Percentiles rank a stretch among this genome's conserved stretches.
phyloP scores from a whole-genome alignment of 1,139 yeast genomes.

The Insectozyma bohioensis region DNA sequence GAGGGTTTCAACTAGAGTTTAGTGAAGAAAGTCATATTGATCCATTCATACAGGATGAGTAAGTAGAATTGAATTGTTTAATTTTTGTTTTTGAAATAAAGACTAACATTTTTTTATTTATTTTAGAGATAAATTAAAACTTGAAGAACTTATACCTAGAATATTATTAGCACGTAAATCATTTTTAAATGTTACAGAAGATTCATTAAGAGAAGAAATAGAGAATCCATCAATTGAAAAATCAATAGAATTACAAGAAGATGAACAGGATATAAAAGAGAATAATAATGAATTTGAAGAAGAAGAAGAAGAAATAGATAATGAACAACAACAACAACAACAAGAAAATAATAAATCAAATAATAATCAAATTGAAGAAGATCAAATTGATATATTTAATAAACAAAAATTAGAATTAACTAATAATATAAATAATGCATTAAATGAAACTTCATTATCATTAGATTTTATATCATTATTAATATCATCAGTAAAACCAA shows the following conservation, averaged over 20 bases:
- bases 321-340: slow-evolving; percentile 6
- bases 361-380: no score
- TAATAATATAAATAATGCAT: slow-evolving; percentile 60
- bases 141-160: slow-evolving; percentile 43
- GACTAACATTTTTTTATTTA: no score
- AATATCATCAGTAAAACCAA: slow-evolving; percentile 79
- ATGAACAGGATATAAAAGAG: slow-evolving; percentile 3
- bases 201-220: slow-evolving; percentile 35
- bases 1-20: no score
- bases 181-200: slow-evolving; percentile 56
- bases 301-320: slow-evolving; percentile 8
- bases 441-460: slow-evolving; percentile 86
- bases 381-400: slow-evolving; percentile 49
- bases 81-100: neutral
- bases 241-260: neutral
- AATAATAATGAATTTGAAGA: neutral
- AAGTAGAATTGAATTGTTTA: slow-evolving; percentile 18
- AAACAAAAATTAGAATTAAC: slow-evolving; percentile 57
- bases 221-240: slow-evolving; percentile 7
- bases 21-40: slow-evolving; percentile 31
- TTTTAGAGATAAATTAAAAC: slow-evolving; percentile 34
- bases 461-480: slow-evolving; percentile 84
- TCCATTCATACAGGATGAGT: slow-evolving; percentile 43
- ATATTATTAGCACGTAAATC: slow-evolving; percentile 40
- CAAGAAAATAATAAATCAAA: no score